Conservation (phyloP, 2,329 filamentous ascomycete genomes). For the Lecanosticta acicola region DNA sequence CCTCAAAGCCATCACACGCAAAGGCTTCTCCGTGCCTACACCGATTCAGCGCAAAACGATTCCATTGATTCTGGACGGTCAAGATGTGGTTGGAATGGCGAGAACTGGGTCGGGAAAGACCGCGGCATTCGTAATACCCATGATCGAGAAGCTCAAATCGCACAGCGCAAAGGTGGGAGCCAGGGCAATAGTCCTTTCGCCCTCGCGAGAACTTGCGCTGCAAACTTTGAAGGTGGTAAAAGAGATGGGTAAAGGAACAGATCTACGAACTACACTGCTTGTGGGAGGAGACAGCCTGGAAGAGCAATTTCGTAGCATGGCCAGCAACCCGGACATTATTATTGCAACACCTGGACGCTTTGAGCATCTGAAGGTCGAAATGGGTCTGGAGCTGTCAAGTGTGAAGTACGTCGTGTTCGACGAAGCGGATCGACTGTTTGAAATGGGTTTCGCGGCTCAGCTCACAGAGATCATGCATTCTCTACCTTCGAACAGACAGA, state of each 20-base stretch:
- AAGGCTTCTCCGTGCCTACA: conserved; percentile 93
- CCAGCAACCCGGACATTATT: conserved; percentile 90
- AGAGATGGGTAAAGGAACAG: conserved; percentile 83
- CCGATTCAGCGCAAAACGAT: conserved; percentile 97
- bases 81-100: conserved; percentile 98
- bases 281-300: conserved; percentile 94
- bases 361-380: conserved; percentile 93
- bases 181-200: conserved; percentile 81
- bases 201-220: conserved; percentile 86
- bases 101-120: conserved; percentile 98
- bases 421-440: conserved; percentile 92
- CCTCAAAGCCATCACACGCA: conserved; percentile 83
- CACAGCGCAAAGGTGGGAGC: conserved; percentile 85
- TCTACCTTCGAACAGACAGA: conserved; percentile 77
- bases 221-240: conserved; percentile 96
- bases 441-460: conserved; percentile 96
- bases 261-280: conserved; percentile 81
- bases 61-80: conserved; percentile 78
- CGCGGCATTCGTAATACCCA: conserved; percentile 93
- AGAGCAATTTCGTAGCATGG: conserved; percentile 90
- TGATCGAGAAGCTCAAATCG: conserved; percentile 87
- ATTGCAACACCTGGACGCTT: conserved; percentile 97
- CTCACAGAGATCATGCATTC: conserved; percentile 88
- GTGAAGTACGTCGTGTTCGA: conserved; percentile 95
- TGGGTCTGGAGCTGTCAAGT: conserved; percentile 84